phyloP scores from a whole-genome alignment of 441 rosid genomes.

The Brassica hybrid region DNA sequence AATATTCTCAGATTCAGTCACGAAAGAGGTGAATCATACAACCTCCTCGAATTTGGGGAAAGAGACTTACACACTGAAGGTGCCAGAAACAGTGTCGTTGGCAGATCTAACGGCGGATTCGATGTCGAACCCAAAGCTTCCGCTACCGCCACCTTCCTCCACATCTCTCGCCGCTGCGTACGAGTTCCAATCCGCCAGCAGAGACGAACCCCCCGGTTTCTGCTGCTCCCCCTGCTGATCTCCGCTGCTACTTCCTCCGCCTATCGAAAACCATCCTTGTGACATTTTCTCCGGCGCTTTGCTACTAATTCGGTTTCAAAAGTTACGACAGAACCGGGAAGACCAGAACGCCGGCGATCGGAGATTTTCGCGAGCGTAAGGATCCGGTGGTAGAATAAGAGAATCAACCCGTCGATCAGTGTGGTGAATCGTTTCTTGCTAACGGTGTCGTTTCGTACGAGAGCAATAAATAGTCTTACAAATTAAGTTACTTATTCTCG shows the following conservation, averaged over 20 bases:
- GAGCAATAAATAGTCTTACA: background rate
- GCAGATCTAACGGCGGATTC: slow-evolving; percentile 90
- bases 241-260: slow-evolving; percentile 43
- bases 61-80: slow-evolving; percentile 76
- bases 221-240: slow-evolving; percentile 44
- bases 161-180: slow-evolving; percentile 64
- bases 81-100: slow-evolving; percentile 75
- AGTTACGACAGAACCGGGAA: background rate
- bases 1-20: no score
- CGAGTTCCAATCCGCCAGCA: slow-evolving; percentile 86
- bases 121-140: slow-evolving; percentile 68
- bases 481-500: no score
- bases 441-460: background rate
- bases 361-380: background rate
- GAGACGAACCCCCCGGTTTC: slow-evolving; percentile 54
- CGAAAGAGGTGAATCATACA: no score
- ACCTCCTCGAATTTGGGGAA: no score
- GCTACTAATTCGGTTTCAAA: background rate
- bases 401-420: slow-evolving; percentile 6
- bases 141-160: slow-evolving; percentile 45
- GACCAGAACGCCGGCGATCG: slow-evolving; percentile 28
- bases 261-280: slow-evolving; percentile 71
- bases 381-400: background rate
- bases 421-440: background rate
- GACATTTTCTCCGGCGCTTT: slow-evolving; percentile 43